Percentiles rank a stretch among this genome's conserved stretches.
Conservation (phyloP, 2,329 filamentous ascomycete genomes). For the Colletotrichum sidae region DNA sequence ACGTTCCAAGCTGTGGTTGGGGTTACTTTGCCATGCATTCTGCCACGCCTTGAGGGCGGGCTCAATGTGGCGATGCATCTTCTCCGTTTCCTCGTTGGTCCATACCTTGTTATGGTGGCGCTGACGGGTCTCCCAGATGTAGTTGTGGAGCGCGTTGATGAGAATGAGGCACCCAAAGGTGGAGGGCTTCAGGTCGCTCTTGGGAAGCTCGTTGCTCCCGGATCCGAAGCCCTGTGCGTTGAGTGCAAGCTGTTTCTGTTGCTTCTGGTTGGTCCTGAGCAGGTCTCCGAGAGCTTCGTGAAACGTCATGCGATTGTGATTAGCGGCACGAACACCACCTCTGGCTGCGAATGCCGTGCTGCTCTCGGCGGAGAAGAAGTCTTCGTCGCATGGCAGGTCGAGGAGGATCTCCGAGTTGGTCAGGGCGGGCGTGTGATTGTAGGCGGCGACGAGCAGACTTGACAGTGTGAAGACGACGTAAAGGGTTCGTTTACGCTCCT, state of each 20-base stretch:
- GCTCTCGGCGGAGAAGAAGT: conserved; percentile 86
- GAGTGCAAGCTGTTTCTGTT: conserved; percentile 66
- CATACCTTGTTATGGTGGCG: conserved; percentile 88
- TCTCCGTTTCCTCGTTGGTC: conserved; percentile 92
- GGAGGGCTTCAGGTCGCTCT: conserved; percentile 80
- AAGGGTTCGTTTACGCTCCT: conserved; percentile 93
- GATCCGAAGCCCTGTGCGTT: conserved; percentile 61
- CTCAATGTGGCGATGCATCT: conserved; percentile 95
- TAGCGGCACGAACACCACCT: conserved; percentile 77
- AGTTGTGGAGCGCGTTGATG: conserved; percentile 96
- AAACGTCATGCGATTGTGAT: conserved; percentile 81
- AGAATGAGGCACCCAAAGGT: conserved; percentile 92
- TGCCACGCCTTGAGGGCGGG: conserved; percentile 96
- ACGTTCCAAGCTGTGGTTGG: conserved; percentile 83
- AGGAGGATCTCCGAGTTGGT: conserved; percentile 94
- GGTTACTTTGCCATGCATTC: conserved; percentile 88
- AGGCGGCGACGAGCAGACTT: conserved; percentile 89
- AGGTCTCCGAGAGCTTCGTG: conserved; percentile 84
- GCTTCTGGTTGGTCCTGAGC: conserved; percentile 78
- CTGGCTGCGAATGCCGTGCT: conserved; percentile 83
- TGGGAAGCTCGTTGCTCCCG: conserved; percentile 56
- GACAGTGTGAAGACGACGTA: conserved; percentile 93
- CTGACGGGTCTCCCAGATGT: conserved; percentile 97
- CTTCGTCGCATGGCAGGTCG: conserved; percentile 92
- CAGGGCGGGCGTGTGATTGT: conserved; percentile 90